These are phyloP conservation scores for Sugiyamaella mastotermitis DNA, from an alignment of 805 yeast genomes.

Conservation along the genomic window DNA sequence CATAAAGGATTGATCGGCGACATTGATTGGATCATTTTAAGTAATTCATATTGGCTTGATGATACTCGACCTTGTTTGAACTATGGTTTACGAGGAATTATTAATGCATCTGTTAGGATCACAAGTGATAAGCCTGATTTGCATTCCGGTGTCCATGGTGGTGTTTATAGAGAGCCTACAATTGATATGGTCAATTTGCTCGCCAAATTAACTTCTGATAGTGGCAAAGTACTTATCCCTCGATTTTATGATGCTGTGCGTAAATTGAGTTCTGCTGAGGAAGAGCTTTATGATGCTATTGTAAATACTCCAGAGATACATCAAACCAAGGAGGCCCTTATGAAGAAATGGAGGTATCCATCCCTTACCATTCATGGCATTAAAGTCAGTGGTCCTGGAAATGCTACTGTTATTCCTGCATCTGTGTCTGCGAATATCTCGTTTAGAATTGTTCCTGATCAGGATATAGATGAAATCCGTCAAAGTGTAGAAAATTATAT, in stretches of 20 bases:
- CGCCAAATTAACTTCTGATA: slow-evolving; percentile 53
- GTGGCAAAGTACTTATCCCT: slow-evolving; percentile 56
- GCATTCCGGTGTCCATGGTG: slow-evolving; percentile 97
- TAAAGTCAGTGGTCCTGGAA: slow-evolving; percentile 83
- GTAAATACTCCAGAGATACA: slow-evolving; percentile 34
- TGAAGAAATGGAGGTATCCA: slow-evolving; percentile 85
- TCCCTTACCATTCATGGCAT: slow-evolving; percentile 82
- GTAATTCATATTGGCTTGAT: slow-evolving; percentile 93
- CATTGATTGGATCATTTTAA: slow-evolving; percentile 83
- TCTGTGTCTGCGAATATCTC: slow-evolving; percentile 71
- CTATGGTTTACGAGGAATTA: slow-evolving; percentile 89
- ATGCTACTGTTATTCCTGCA: slow-evolving; percentile 85
- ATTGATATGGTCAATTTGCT: slow-evolving; percentile 73
- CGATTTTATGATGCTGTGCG: slow-evolving; percentile 65
- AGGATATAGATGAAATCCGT: slow-evolving; percentile 58
- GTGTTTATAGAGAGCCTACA: slow-evolving; percentile 81
- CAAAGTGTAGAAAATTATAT: slow-evolving; percentile 43
- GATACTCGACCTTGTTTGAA: slow-evolving; percentile 84
- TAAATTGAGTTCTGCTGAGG: slow-evolving; percentile 53
- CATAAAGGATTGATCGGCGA: slow-evolving; percentile 51
- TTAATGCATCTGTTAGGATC: slow-evolving; percentile 70
- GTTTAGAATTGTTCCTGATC: slow-evolving; percentile 85
- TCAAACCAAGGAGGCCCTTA: slow-evolving; percentile 33
- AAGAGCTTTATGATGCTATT: slow-evolving; percentile 56
- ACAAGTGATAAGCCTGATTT: slow-evolving; percentile 75